phyloP scores from a whole-genome alignment of 805 yeast genomes.

The Komagataella pseudopastoris region DNA sequence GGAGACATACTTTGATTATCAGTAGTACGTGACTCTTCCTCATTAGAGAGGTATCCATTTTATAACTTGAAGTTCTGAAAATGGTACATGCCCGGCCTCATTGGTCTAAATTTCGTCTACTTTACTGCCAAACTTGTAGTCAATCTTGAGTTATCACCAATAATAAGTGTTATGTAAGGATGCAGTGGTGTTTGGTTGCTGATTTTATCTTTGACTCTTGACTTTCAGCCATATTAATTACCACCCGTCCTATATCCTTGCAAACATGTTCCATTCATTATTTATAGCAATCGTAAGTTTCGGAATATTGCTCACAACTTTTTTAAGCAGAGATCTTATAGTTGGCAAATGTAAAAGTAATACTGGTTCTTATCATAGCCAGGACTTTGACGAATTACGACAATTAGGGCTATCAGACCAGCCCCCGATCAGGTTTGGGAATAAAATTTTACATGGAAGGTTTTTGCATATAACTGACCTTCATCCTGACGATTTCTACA shows the following conservation, averaged over 20 bases:
- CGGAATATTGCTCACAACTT: background rate
- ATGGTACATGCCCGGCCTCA: too few species aligned
- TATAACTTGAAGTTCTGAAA: too few species aligned
- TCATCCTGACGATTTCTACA: conserved; percentile 68
- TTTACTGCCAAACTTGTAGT: too few species aligned
- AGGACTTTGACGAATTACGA: background rate
- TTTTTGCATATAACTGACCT: conserved; percentile 80
- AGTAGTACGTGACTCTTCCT: too few species aligned
- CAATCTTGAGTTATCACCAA: too few species aligned
- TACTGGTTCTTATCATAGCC: background rate
- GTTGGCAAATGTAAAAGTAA: background rate
- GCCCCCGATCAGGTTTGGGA: background rate
- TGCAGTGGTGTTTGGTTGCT: background rate
- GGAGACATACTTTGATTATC: too few species aligned
- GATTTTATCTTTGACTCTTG: background rate
- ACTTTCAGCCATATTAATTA: background rate
- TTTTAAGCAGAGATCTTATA: background rate
- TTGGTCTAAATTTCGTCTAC: background rate
- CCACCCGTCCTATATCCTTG: background rate
- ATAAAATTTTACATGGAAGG: conserved; percentile 44
- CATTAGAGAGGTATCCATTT: too few species aligned
- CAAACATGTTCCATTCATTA: background rate
- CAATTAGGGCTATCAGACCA: background rate
- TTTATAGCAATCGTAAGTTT: background rate
- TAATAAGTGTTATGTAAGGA: too few species aligned